Percentiles rank a stretch among this genome's conserved stretches.
Evolutionary conservation across 306 rosid genomes (phyloP).

Genomic region (Prunus mongolica): DNA sequence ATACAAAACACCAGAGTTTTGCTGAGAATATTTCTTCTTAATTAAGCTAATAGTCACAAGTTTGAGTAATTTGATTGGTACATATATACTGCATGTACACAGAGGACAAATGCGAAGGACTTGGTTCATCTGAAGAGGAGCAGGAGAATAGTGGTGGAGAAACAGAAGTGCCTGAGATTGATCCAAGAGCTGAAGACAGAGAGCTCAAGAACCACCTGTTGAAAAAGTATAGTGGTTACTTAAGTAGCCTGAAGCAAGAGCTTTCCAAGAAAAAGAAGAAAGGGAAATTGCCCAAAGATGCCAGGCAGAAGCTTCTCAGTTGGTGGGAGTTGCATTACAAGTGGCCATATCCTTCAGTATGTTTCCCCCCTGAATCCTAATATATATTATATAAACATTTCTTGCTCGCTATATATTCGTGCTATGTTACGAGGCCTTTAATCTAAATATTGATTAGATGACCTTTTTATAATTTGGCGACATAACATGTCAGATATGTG

Average conservation of each 20-base stretch:
- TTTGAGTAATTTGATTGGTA: neutral
- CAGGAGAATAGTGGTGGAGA: conserved; percentile 86
- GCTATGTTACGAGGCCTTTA: no score
- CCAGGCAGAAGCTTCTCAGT: conserved; percentile 87
- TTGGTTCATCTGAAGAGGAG: conserved; percentile 86
- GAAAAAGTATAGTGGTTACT: conserved; percentile 87
- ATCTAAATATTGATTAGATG: no score
- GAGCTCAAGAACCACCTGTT: conserved; percentile 85
- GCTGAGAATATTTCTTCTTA: no score
- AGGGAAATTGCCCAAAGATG: conserved; percentile 95
- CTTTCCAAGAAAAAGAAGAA: conserved; percentile 98
- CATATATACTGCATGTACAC: neutral
- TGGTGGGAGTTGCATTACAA: conserved; percentile 99
- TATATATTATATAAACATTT: no score
- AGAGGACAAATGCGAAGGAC: conserved; percentile 77
- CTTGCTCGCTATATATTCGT: no score
- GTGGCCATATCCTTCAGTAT: conserved; percentile 99
- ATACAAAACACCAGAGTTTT: no score
- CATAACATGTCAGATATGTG: neutral
- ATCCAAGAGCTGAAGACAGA: conserved; percentile 89
- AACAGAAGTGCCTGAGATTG: conserved; percentile 74
- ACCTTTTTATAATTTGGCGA: neutral
- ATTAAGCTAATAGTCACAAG: neutral
- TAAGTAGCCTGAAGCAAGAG: conserved; percentile 92
- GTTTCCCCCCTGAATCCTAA: neutral